Conservation (phyloP, 2,329 filamentous ascomycete genomes). For the Fusarium pilosicola region DNA sequence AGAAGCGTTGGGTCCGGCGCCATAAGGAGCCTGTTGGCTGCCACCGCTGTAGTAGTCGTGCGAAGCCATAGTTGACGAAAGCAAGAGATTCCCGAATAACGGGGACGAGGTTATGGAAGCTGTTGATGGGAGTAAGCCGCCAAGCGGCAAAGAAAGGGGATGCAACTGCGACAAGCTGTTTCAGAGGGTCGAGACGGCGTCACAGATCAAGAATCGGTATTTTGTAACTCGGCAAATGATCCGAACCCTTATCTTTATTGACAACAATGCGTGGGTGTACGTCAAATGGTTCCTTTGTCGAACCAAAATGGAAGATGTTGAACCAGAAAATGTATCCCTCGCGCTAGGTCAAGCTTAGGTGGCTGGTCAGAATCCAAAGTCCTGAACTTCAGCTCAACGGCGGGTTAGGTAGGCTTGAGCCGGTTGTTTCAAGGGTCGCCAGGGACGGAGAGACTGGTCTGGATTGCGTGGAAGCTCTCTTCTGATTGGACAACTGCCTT, state of each 20-base stretch:
- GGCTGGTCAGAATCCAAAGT: constrained; percentile 30
- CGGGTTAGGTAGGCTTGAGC: background rate
- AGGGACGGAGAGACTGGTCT: constrained; percentile 26
- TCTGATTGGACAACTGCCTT: constrained; percentile 32
- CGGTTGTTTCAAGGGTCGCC: constrained; percentile 30
- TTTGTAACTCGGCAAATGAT: background rate
- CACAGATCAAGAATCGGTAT: constrained; percentile 7
- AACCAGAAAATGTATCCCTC: constrained; percentile 12
- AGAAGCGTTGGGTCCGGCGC: constrained; percentile 51
- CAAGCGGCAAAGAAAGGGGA: constrained; percentile 38
- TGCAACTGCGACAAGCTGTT: constrained; percentile 21
- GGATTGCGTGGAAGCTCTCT: constrained; percentile 34
- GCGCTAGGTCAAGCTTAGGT: constrained; percentile 15
- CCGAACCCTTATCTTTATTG: background rate
- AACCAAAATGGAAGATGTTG: constrained; percentile 2
- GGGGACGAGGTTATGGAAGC: constrained; percentile 14
- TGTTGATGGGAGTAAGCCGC: constrained; percentile 24
- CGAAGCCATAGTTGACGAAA: constrained; percentile 61
- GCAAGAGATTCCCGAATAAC: constrained; percentile 11
- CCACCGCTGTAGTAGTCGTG: constrained; percentile 72
- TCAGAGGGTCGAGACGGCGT: constrained; percentile 17
- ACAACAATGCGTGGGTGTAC: background rate
- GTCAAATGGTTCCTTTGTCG: background rate
- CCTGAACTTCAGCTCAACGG: constrained; percentile 17
- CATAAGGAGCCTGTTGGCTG: constrained; percentile 51